Conservation (phyloP, 1,284 basidiomycete genomes). For the Moesziomyces globuligerus region DNA sequence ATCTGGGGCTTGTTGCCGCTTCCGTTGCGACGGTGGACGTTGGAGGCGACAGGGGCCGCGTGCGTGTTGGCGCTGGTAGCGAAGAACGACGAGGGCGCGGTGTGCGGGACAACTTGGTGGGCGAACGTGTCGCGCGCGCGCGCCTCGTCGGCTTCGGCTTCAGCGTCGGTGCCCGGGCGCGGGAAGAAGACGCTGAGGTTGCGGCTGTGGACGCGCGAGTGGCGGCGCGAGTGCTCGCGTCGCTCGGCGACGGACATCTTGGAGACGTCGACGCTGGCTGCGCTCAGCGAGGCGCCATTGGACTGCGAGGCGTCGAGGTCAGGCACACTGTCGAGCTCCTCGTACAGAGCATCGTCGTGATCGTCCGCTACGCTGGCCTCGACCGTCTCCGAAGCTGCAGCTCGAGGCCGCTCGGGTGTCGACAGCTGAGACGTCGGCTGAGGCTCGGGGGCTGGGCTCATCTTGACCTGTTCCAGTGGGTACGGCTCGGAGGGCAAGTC, state of each 20-base stretch:
- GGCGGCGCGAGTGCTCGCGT: slow-evolving; percentile 61
- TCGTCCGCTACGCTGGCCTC: neutral
- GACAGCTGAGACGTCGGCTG: neutral
- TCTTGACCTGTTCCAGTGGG: neutral
- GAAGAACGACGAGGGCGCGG: slow-evolving; percentile 5
- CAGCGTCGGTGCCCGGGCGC: slow-evolving; percentile 61
- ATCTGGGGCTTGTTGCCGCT: slow-evolving; percentile 51
- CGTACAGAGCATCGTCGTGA: slow-evolving; percentile 35
- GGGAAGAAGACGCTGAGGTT: slow-evolving; percentile 66
- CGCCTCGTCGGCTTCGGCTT: slow-evolving; percentile 47
- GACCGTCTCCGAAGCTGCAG: neutral
- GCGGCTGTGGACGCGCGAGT: slow-evolving; percentile 59
- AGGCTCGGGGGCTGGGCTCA: neutral
- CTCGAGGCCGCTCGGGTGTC: neutral
- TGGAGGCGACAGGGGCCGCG: neutral
- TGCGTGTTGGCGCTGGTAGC: slow-evolving; percentile 1
- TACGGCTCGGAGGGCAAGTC: neutral
- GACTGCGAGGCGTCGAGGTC: slow-evolving; percentile 20
- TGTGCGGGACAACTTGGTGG: slow-evolving; percentile 1
- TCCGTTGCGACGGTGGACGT: slow-evolving; percentile 28
- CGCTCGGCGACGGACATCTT: slow-evolving; percentile 57
- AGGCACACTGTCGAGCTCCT: slow-evolving; percentile 40
- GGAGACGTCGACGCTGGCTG: slow-evolving; percentile 21
- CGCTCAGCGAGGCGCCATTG: neutral
- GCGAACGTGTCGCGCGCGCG: slow-evolving; percentile 36